Percentiles rank a stretch among this genome's conserved stretches.
These are phyloP conservation scores for Aspergillus taichungensis DNA, from an alignment of 495 filamentous ascomycete species.

Conservation along the genomic window DNA sequence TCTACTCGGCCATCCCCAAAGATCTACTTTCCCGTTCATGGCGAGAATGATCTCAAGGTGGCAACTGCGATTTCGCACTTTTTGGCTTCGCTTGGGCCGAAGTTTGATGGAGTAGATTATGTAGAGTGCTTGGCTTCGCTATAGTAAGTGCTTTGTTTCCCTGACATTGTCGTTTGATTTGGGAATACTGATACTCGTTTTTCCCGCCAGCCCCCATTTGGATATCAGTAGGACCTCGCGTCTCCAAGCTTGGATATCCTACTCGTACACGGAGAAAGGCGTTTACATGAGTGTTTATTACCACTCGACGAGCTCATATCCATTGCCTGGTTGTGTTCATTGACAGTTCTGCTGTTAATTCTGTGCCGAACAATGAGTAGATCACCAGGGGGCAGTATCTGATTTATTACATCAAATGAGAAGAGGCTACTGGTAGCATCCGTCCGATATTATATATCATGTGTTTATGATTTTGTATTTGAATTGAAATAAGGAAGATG, in stretches of 20 bases:
- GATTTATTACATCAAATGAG: too few species aligned
- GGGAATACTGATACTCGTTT: too few species aligned
- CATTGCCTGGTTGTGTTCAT: too few species aligned
- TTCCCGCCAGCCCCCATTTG: neutral
- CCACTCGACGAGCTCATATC: neutral
- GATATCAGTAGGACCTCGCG: neutral
- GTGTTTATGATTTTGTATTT: too few species aligned
- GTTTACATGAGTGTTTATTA: neutral
- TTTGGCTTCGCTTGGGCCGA: neutral
- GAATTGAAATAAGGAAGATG: too few species aligned
- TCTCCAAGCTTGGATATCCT: neutral
- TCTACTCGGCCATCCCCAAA: neutral
- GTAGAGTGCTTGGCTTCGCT: neutral
- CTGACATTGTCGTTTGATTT: neutral
- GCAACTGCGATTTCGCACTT: neutral
- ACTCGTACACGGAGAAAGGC: neutral
- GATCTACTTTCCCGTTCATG: neutral
- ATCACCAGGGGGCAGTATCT: too few species aligned
- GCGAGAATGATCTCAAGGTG: neutral
- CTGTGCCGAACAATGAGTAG: too few species aligned
- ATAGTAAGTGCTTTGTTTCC: neutral
- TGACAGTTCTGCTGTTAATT: too few species aligned
- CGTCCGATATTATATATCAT: too few species aligned
- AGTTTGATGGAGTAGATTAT: neutral
- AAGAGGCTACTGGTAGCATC: too few species aligned